Percentiles rank a stretch among this genome's conserved stretches.
Evolutionary conservation across 208 protist genomes (phyloP).

Genomic region (Acanthamoeba quina): DNA sequence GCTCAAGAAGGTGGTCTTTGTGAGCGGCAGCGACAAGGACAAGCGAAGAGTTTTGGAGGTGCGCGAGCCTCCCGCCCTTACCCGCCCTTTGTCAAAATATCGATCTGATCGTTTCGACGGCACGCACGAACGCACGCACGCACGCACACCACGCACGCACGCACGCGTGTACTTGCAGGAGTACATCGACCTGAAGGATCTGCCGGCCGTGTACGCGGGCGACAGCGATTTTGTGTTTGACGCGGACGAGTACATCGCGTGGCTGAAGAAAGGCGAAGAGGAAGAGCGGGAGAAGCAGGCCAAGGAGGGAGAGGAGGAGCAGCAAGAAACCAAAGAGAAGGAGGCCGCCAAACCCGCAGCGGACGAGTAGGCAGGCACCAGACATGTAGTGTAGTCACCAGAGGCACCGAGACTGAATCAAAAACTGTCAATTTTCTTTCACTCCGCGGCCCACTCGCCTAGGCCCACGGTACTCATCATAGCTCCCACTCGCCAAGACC

Average conservation of each 20-base stretch:
- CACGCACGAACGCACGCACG: neutral
- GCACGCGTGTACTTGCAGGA: neutral
- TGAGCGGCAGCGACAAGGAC: slow-evolving; percentile 65
- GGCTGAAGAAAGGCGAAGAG: slow-evolving; percentile 55
- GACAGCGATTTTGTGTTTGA: slow-evolving; percentile 59
- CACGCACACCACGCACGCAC: too few relatives aligned
- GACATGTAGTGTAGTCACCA: too few relatives aligned
- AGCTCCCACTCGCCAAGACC: neutral
- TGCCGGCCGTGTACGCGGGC: slow-evolving; percentile 12
- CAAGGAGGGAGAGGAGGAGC: neutral
- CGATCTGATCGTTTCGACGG: neutral
- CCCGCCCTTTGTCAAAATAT: neutral
- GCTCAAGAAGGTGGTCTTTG: slow-evolving; percentile 65
- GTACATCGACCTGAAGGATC: slow-evolving; percentile 46
- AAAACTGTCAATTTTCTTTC: too few relatives aligned
- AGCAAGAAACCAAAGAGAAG: neutral
- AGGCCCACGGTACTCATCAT: neutral
- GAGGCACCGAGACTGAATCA: too few relatives aligned
- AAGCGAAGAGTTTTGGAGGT: slow-evolving; percentile 32
- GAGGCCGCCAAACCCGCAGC: neutral
- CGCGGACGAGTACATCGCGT: slow-evolving; percentile 41
- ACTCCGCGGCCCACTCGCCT: too few relatives aligned
- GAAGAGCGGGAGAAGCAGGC: slow-evolving; percentile 15
- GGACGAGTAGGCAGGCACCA: neutral
- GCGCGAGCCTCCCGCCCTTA: neutral